Percentiles rank a stretch among this genome's conserved stretches.
Evolutionary conservation across 176 grass and related monocot genomes (phyloP).

Genomic region (Bolboschoenus planiculmis): DNA sequence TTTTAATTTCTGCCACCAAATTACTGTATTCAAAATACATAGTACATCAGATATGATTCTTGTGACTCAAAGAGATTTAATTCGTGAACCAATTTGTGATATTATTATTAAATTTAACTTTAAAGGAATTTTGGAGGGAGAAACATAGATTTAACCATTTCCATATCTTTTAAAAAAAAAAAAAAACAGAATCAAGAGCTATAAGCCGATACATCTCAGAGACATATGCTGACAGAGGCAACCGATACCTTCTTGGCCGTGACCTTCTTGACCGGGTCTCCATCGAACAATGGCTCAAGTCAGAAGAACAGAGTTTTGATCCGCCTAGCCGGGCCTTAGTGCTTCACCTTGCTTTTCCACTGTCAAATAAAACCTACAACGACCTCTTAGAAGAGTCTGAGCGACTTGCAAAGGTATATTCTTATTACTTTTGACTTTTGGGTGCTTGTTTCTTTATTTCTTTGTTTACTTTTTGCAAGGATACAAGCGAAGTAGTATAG

Average conservation of each 20-base stretch:
- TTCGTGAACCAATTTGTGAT: background rate
- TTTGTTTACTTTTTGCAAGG: background rate
- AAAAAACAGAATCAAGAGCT: slow-evolving; percentile 67
- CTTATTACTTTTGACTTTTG: background rate
- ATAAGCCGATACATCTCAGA: slow-evolving; percentile 71
- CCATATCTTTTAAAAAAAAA: background rate
- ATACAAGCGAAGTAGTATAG: background rate
- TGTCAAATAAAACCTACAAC: slow-evolving; percentile 16
- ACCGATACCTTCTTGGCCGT: slow-evolving; percentile 55
- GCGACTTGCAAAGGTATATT: slow-evolving; percentile 24
- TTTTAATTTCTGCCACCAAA: background rate
- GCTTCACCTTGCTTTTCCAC: slow-evolving; percentile 66
- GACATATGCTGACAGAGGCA: slow-evolving; percentile 44
- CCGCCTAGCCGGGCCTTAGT: slow-evolving; percentile 71
- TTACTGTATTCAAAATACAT: background rate
- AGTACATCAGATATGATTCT: background rate
- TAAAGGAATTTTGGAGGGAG: background rate
- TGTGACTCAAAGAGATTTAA: background rate
- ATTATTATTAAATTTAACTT: background rate
- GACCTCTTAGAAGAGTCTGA: slow-evolving; percentile 37
- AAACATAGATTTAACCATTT: background rate
- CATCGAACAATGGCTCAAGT: slow-evolving; percentile 92
- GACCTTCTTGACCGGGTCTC: slow-evolving; percentile 77
- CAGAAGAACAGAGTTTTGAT: slow-evolving; percentile 77
- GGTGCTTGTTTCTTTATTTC: background rate